phyloP scores from a whole-genome alignment of 805 yeast species.

The Zygosaccharomyces bisporus region DNA sequence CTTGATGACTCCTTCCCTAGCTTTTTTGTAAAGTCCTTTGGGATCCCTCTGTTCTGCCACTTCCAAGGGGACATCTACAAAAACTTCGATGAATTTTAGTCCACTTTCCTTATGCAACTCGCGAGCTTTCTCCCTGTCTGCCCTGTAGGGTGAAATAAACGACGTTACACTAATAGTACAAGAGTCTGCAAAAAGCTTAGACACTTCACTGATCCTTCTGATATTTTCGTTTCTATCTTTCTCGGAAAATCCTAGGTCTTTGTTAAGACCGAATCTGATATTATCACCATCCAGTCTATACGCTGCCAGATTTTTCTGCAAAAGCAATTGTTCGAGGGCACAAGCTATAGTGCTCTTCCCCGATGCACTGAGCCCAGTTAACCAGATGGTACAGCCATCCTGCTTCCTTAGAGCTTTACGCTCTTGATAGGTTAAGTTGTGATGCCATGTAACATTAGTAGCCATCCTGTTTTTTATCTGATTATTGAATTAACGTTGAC shows the following conservation, averaged over 20 bases:
- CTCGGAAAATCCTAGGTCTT: constrained; percentile 90
- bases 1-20: constrained; percentile 89
- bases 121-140: constrained; percentile 82
- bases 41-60: constrained; percentile 98
- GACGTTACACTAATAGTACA: constrained; percentile 84
- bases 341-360: constrained; percentile 95
- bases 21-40: constrained; percentile 94
- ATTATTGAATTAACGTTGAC: background rate
- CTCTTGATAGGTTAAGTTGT: constrained; percentile 79
- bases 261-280: constrained; percentile 89
- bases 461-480: constrained; percentile 54
- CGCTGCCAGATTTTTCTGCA: constrained; percentile 64
- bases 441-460: constrained; percentile 95
- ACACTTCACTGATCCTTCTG: constrained; percentile 90
- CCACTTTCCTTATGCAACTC: constrained; percentile 71
- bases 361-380: constrained; percentile 92
- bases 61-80: constrained; percentile 86
- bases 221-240: constrained; percentile 91
- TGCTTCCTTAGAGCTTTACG: constrained; percentile 70
- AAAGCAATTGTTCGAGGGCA: constrained; percentile 79
- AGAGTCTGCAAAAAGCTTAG: constrained; percentile 92
- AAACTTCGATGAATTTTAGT: constrained; percentile 86
- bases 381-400: constrained; percentile 88
- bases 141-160: constrained; percentile 86
- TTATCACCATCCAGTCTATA: constrained; percentile 95